Base-by-base conservation (phyloP, 306 rosid genomes). In the Boehmeria nivea region DNA sequence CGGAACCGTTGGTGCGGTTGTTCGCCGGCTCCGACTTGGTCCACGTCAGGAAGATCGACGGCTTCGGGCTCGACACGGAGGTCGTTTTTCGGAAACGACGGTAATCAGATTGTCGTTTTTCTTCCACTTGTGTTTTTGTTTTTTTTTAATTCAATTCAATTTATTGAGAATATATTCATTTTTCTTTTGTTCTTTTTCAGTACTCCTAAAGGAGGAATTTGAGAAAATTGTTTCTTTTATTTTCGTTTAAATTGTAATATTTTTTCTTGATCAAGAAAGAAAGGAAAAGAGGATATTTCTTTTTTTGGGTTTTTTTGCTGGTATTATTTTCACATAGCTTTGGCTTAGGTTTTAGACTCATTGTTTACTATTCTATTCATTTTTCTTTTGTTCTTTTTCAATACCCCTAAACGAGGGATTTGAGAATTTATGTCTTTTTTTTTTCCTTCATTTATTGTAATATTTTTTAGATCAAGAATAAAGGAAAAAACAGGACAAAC, bases 21-120 rank as follows among this genome's bases (percentile, higher is more conserved):
- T 91, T 91, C 33, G 54, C 40, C 54, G 21, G 56, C 3, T 84
- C 89, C 6, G 67, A 55, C 60, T 33, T 82, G 67, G 79, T 87
- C 42, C 85, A 78, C 49, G 70, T 76, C 1, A 81, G 76, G 49
- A 60, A 15, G 19, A 74, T 91, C 21, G 96, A 91, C 56, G 96
- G 87, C 2, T 91, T 91, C 43, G 98, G 98, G 3, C 69, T 88
- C 64, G 95, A 91, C 47, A 87, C 98, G 0, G 98, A 91, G 64
- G 81, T 81, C 2, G 85, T 64, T 1, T 87, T 87, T 57, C 73
- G 82, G 21, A 90, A 82, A 75, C 67, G 43, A 47, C 58, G 31
- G 16, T 7, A 8, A 51, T 25, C 28, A 49, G 16, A 27, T 22
- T 21, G 56, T 67, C 67, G 15, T 52, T 24, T 21, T 72, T 48